phyloP scores from a whole-genome alignment of 2,329 filamentous ascomycete genomes.

The Aureobasidium musti region DNA sequence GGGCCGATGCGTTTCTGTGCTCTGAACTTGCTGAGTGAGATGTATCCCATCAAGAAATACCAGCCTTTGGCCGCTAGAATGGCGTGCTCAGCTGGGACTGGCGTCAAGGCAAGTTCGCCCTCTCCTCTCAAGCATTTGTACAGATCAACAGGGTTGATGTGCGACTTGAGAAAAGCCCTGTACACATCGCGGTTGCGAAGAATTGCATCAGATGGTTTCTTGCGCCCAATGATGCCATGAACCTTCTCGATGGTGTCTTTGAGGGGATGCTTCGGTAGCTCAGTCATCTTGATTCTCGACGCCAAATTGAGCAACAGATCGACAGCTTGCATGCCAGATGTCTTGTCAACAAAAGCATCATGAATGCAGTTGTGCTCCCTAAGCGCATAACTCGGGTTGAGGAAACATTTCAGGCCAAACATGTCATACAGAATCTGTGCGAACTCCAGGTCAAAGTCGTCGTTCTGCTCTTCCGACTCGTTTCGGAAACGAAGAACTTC shows the following conservation, averaged over 20 bases:
- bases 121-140: slow-evolving; percentile 80
- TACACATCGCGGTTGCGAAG: slow-evolving; percentile 86
- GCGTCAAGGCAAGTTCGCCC: slow-evolving; percentile 67
- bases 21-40: slow-evolving; percentile 83
- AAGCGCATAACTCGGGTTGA: slow-evolving; percentile 42
- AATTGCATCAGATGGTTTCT: slow-evolving; percentile 76
- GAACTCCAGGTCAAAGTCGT: slow-evolving; percentile 83
- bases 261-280: slow-evolving; percentile 86
- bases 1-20: slow-evolving; percentile 70
- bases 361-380: slow-evolving; percentile 75
- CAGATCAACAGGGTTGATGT: slow-evolving; percentile 77
- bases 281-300: slow-evolving; percentile 82
- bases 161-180: slow-evolving; percentile 75
- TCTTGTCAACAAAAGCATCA: slow-evolving; percentile 73
- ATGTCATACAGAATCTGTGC: slow-evolving; percentile 82
- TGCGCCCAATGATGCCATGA: slow-evolving; percentile 76
- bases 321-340: slow-evolving; percentile 76
- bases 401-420: slow-evolving; percentile 69
- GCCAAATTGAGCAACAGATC: slow-evolving; percentile 82
- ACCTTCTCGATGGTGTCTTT: slow-evolving; percentile 91
- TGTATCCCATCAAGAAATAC: slow-evolving; percentile 89
- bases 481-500: slow-evolving; percentile 71
- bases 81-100: slow-evolving; percentile 65
- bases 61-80: slow-evolving; percentile 77
- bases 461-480: slow-evolving; percentile 58